Conservation (phyloP, 352 stramenopile species). For the Elongisporangium undulatum region DNA sequence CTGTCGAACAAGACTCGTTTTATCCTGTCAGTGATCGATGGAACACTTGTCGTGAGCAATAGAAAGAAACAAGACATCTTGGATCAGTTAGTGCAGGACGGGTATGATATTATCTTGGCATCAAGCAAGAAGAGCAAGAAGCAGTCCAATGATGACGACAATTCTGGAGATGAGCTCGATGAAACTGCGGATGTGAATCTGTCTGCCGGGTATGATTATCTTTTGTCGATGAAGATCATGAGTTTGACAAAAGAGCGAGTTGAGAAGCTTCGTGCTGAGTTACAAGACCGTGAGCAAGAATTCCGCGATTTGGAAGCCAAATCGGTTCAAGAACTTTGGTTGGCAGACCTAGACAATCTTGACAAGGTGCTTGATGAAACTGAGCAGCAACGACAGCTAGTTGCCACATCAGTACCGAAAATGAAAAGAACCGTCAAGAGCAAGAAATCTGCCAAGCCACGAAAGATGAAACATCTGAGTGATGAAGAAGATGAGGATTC, state of each 20-base stretch:
- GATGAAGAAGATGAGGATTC: constrained; percentile 54
- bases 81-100: constrained; percentile 77
- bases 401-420: constrained; percentile 55
- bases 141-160: constrained; percentile 31
- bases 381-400: constrained; percentile 46
- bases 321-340: constrained; percentile 90
- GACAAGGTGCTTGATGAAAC: constrained; percentile 67
- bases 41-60: constrained; percentile 92
- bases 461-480: constrained; percentile 38
- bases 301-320: constrained; percentile 75
- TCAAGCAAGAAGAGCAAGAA: constrained; percentile 56
- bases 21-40: constrained; percentile 91
- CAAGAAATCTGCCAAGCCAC: constrained; percentile 43
- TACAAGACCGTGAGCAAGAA: constrained; percentile 83
- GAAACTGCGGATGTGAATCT: constrained; percentile 29
- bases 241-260: constrained; percentile 94
- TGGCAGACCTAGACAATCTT: constrained; percentile 90
- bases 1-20: constrained; percentile 96
- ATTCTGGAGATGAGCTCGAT: constrained; percentile 51
- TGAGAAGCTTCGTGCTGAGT: constrained; percentile 85
- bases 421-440: constrained; percentile 44
- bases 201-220: constrained; percentile 90
- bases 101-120: constrained; percentile 82
- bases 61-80: constrained; percentile 93
- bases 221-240: constrained; percentile 94